Evolutionary conservation across 306 rosid species (phyloP).

Genomic region (Arachis stenosperma): DNA sequence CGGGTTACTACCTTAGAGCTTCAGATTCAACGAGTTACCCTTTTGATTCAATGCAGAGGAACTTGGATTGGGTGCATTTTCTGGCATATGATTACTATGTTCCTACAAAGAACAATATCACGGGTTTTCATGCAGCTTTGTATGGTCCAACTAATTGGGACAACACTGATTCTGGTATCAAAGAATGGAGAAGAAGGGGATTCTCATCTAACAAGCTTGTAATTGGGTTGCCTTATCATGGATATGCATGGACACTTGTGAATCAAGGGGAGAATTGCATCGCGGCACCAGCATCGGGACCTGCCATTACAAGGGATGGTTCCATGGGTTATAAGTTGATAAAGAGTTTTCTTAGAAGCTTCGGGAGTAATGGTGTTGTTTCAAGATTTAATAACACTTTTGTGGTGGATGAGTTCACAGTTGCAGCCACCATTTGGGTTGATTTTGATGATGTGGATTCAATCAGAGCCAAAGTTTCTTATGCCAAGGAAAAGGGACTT

Average conservation of each 20-base stretch:
- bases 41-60: conserved; percentile 43
- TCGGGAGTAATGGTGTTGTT: conserved; percentile 38
- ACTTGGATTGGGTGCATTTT: conserved; percentile 56
- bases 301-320: conserved; percentile 44
- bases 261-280: conserved; percentile 35
- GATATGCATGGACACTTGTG: conserved; percentile 52
- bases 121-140: conserved; percentile 54
- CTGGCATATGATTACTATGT: conserved; percentile 41
- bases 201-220: conserved; percentile 46
- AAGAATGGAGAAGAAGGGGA: conserved; percentile 49
- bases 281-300: conserved; percentile 49
- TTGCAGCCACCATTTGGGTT: conserved; percentile 48
- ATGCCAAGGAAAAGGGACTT: conserved; percentile 54
- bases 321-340: conserved; percentile 44
- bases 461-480: conserved; percentile 52
- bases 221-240: conserved; percentile 57
- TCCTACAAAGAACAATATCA: conserved; percentile 35
- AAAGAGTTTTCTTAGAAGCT: conserved; percentile 44
- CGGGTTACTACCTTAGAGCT: conserved; percentile 39
- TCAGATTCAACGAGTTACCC: conserved; percentile 41
- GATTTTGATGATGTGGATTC: conserved; percentile 58
- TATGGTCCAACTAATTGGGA: conserved; percentile 42
- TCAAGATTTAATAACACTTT: conserved; percentile 42
- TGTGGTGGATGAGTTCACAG: conserved; percentile 50
- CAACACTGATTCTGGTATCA: conserved; percentile 53